Evolutionary conservation across 345 rosid species (phyloP), one percentile per base, ranked within the genome.

Genomic region (Rhodamnia rubescens): DNA sequence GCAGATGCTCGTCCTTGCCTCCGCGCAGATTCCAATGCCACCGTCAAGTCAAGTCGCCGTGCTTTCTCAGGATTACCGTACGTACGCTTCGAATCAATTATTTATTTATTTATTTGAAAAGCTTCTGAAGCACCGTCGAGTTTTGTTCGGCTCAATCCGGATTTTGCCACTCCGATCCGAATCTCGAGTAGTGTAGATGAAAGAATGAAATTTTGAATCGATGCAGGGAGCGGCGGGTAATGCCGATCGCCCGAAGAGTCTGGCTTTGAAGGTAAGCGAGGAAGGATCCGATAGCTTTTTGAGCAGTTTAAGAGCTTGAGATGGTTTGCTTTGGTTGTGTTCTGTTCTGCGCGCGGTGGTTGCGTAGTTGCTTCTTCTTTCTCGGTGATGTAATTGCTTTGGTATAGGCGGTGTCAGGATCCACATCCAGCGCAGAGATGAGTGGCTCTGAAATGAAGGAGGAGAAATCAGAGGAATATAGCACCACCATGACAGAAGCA

Each of bases 401-500:
- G 47, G 44, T 82, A 13, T 85, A 97, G 98, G 98, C 95, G 50
- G 87, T 93, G 85, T 90, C 95, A 74, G 96, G 93, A 84, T 90
- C 97, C 36, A 90, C 92, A 42, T 89, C 98, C 1, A 92, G 96
- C 86, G 87, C 90, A 81, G 88, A 93, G 87, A 89, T 85, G 85
- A 90, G 92, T 86, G 92, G 86, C 78, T 82, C 93, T 55, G 89
- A 93, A 55, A 86, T 89, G 42, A 74, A 92, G 87, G 90, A 89
- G 87, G 92, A 90, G 84, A 95, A 93, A 86, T 97, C 99, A n/a
- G 95, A 94, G 83, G 87, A 86, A 59, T 95, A 95, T 81, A 95
- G 98, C 88, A 90, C 89, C 89, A 93, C 92, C 89, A 97, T 97
- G 99, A 97, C 98, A n/a, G 93, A 94, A 89, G 98, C 98, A 50